A percentile compares a stretch with the other conserved stretches of the same genome.
phyloP scores from a whole-genome alignment of 75 land plant genomes.

The Azolla pinnata region DNA sequence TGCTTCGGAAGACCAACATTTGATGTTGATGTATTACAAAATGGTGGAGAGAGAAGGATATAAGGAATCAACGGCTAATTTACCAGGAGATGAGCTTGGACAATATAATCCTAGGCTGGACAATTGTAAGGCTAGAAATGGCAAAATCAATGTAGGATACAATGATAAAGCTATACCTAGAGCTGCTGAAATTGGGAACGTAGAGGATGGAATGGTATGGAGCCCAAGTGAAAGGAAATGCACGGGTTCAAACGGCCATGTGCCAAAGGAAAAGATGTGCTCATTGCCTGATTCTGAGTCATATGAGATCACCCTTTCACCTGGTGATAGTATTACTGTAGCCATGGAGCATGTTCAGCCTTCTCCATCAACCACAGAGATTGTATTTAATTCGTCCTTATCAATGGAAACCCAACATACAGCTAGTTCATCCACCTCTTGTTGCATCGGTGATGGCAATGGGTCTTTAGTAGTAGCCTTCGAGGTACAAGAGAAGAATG shows the following conservation, averaged over 20 bases:
- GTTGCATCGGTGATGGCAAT: background rate
- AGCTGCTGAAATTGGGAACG: background rate
- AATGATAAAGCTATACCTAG: background rate
- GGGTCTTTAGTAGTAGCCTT: background rate
- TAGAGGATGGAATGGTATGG: background rate
- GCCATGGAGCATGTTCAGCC: too few relatives aligned
- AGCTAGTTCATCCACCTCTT: background rate
- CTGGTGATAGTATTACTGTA: too few relatives aligned
- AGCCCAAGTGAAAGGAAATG: too few relatives aligned
- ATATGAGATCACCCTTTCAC: too few relatives aligned
- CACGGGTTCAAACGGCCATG: too few relatives aligned
- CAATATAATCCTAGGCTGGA: background rate
- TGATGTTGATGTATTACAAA: conserved; percentile 59
- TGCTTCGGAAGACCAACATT: conserved; percentile 41
- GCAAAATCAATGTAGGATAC: background rate
- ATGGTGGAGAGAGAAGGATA: conserved; percentile 8
- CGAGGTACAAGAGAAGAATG: background rate
- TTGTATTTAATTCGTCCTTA: too few relatives aligned
- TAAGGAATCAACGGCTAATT: background rate
- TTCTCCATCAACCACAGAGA: too few relatives aligned
- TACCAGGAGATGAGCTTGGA: too few relatives aligned
- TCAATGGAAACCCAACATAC: too few relatives aligned
- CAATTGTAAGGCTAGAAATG: background rate
- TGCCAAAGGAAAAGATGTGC: too few relatives aligned
- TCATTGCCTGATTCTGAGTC: too few relatives aligned